Evolutionary conservation across 202 grass and related monocot species (phyloP).

Genomic region (Sporobolus alterniflorus): DNA sequence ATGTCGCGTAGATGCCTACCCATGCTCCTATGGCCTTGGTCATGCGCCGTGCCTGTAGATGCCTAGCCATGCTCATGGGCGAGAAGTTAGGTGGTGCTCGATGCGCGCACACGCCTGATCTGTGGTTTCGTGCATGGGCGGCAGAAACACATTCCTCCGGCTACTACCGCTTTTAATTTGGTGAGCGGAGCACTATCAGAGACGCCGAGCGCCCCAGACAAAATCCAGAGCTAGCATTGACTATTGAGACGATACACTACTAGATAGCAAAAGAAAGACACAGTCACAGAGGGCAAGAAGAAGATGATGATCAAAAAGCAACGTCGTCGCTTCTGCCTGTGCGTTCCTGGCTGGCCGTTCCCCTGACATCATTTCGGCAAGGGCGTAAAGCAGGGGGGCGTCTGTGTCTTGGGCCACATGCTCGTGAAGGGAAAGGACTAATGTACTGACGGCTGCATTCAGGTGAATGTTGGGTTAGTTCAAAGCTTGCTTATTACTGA

Average conservation of each 20-base stretch:
- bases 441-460: no score
- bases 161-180: neutral
- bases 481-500: no score
- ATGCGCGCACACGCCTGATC: no score
- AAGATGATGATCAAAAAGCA: neutral
- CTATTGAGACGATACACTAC: no score
- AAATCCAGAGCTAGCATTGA: slow-evolving; percentile 13
- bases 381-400: slow-evolving; percentile 12
- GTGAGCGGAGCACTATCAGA: neutral
- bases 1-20: no score
- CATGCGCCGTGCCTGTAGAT: no score
- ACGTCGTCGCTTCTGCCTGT: neutral
- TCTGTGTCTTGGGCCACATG: no score
- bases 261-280: neutral
- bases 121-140: neutral
- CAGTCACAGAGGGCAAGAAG: neutral
- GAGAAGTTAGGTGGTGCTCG: no score
- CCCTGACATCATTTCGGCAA: neutral
- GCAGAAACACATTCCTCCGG: neutral
- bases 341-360: neutral
- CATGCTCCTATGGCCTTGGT: no score
- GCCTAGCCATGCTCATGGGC: no score
- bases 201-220: neutral
- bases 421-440: no score
- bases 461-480: no score